Base-by-base conservation (phyloP, 306 rosid genomes). In the Quercus rubra region DNA sequence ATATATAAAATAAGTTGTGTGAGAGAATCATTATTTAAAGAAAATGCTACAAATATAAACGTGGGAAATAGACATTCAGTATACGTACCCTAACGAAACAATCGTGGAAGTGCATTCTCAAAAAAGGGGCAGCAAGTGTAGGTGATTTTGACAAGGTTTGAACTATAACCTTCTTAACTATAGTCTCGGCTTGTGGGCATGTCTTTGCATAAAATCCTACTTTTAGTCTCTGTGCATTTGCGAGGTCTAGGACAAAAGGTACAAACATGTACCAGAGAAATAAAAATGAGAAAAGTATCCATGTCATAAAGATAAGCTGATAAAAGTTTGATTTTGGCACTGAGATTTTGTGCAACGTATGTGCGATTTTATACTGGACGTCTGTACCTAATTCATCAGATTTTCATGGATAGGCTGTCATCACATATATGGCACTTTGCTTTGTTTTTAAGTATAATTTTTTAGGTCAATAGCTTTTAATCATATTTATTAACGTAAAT, bases 101-200 rank as follows among this genome's bases (percentile, higher is more conserved):
- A 75, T 87, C 88, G 31, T 84, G 90, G 64, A 67, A 87, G n/a
- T 84, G 86, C 85, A 84, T 52, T 52, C 90, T 84, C 70, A 84
- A 21, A 17, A 87, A 69, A 70, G 85, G 56, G 43, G 86, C 86
- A 5, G 86, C 86, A 38, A 87, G 77, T 6, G 79, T 31, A 23
- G 86, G 85, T 8, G 71, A 20, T 43, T 55, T 35, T 18, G 73
- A 71, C 12, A 87, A 6, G 63, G 58, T 84, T 3, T 21, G 7
- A 18, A 31, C n/a, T 0, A 81, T 80, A 2, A 84, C 78, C 54
- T 62, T 20, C 21, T 66, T 38, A 4, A 82, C 77, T 23, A 82
- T 76, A 23, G 21, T 55, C 71, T 87, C 83, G 1, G 71, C 63
- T 17, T 69, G 3, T 0, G 90, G 83, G 51, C 90, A 87, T 31